phyloP scores from a whole-genome alignment of 805 yeast species.

The Myxozyma lipomycoides region DNA sequence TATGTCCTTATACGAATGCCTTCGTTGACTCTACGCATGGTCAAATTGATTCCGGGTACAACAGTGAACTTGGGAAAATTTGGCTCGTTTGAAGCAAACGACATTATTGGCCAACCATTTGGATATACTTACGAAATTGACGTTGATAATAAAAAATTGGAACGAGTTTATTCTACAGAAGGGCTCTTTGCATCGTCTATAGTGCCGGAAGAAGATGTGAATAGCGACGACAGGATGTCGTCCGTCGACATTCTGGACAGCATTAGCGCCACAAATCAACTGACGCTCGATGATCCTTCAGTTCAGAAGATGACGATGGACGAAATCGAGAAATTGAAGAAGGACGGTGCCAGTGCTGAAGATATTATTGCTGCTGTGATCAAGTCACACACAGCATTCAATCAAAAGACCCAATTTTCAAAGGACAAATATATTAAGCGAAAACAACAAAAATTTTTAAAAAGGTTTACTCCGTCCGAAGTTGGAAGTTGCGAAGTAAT shows the following conservation, averaged over 20 bases:
- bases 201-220: constrained; percentile 30
- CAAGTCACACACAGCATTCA: constrained; percentile 78
- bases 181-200: constrained; percentile 23
- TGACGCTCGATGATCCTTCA: constrained; percentile 58
- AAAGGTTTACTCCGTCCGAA: constrained; percentile 78
- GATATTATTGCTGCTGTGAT: constrained; percentile 78
- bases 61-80: constrained; percentile 80
- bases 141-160: constrained; percentile 38
- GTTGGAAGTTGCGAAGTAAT: constrained; percentile 67
- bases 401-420: constrained; percentile 80
- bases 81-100: constrained; percentile 75
- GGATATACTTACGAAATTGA: constrained; percentile 91
- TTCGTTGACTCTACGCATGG: constrained; percentile 70
- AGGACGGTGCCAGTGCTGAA: constrained; percentile 58
- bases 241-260: constrained; percentile 44
- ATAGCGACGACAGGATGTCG: background rate
- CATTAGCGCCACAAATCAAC: constrained; percentile 53
- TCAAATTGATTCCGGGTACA: constrained; percentile 59
- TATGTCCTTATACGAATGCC: constrained; percentile 72
- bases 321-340: constrained; percentile 81
- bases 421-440: constrained; percentile 90
- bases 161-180: constrained; percentile 22
- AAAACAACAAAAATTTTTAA: constrained; percentile 84
- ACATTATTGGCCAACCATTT: constrained; percentile 71
- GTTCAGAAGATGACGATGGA: constrained; percentile 69